Conservation (phyloP, 2,329 filamentous ascomycete genomes). For the Epichloe aotearoae region DNA sequence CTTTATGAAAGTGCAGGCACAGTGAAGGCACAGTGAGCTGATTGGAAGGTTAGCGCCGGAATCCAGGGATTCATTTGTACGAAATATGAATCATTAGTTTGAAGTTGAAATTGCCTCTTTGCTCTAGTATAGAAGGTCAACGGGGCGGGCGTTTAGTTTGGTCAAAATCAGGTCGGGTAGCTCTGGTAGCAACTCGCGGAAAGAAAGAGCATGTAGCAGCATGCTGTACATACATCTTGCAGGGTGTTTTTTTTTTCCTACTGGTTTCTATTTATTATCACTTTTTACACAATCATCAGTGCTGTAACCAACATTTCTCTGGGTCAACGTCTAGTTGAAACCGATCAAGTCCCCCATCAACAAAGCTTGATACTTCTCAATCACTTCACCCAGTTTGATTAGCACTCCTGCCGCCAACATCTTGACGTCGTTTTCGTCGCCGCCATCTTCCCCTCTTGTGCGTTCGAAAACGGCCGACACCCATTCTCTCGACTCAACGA, state of each 20-base stretch:
- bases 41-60: background rate
- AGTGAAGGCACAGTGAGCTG: background rate
- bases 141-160: background rate
- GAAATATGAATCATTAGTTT: background rate
- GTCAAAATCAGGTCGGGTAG: background rate
- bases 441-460: constrained; percentile 34
- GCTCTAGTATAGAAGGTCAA: too few relatives aligned
- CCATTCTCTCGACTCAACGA: constrained; percentile 85
- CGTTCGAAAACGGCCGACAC: constrained; percentile 60
- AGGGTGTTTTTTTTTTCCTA: background rate
- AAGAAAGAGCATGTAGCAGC: background rate
- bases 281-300: background rate
- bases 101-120: background rate
- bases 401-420: constrained; percentile 65
- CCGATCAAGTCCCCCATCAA: constrained; percentile 57
- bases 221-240: background rate
- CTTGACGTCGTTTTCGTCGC: constrained; percentile 68
- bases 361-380: constrained; percentile 67
- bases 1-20: background rate
- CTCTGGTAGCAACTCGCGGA: background rate
- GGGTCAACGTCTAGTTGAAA: constrained; percentile 10
- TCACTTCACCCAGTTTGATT: constrained; percentile 65
- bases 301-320: background rate
- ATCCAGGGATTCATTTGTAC: background rate
- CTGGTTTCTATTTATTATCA: too few relatives aligned